Percentiles rank a stretch among this genome's conserved stretches.
Evolutionary conservation across 768 basidiomycete species (phyloP).

Genomic region (Mycena filopes): DNA sequence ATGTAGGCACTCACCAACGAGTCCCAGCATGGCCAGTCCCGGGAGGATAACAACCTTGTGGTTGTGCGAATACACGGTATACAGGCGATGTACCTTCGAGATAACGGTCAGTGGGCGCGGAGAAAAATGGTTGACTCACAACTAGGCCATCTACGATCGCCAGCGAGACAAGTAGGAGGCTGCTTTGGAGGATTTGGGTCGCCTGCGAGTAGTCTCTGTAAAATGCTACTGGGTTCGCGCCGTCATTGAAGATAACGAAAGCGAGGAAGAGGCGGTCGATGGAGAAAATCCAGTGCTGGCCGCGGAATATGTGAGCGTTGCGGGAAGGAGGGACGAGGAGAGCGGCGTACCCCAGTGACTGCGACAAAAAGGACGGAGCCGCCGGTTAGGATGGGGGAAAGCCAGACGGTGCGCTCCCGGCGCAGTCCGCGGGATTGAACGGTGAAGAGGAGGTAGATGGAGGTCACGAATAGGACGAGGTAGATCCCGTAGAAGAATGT

Average conservation of each 20-base stretch:
- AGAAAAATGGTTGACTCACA: background rate
- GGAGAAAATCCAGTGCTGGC: background rate
- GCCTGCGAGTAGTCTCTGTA: too few relatives aligned
- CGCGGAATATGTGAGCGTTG: background rate
- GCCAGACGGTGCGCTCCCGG: slow-evolving; percentile 11
- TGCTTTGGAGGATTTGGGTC: too few relatives aligned
- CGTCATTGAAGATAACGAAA: too few relatives aligned
- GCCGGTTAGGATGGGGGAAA: slow-evolving; percentile 19
- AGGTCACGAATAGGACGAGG: slow-evolving; percentile 14
- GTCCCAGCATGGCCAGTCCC: slow-evolving; percentile 1
- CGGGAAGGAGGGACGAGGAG: too few relatives aligned
- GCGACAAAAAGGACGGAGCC: slow-evolving; percentile 19
- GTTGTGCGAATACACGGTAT: slow-evolving; percentile 10
- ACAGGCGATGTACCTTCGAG: slow-evolving; percentile 16
- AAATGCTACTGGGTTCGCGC: too few relatives aligned
- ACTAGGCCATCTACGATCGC: background rate
- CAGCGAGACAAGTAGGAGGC: background rate
- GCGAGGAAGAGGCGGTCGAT: background rate
- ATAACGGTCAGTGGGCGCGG: background rate
- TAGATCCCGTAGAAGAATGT: slow-evolving; percentile 28
- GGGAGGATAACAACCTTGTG: slow-evolving; percentile 4
- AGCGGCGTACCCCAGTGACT: slow-evolving; percentile 8
- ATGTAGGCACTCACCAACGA: slow-evolving; percentile 11
- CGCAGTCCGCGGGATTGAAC: slow-evolving; percentile 9
- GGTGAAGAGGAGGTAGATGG: slow-evolving; percentile 18